Conservation (phyloP, 2,329 filamentous ascomycete genomes). For the Pseudovirgaria hyperparasitica region DNA sequence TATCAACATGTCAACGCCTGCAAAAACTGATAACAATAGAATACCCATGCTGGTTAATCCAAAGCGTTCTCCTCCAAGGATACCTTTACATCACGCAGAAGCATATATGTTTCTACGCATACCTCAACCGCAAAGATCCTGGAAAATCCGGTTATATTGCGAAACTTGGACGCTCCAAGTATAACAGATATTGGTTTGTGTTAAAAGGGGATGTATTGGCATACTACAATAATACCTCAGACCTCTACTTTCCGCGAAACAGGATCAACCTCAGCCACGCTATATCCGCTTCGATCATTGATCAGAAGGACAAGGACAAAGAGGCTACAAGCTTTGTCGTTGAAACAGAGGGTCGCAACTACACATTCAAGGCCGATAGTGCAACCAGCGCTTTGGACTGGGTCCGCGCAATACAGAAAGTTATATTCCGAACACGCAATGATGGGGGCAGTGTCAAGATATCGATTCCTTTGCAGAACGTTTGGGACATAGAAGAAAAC, state of each 20-base stretch:
- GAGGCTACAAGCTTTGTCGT: slow-evolving; percentile 69
- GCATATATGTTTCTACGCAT: slow-evolving; percentile 95
- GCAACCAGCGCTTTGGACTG: slow-evolving; percentile 83
- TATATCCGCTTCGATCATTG: slow-evolving; percentile 68
- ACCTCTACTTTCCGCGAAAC: slow-evolving; percentile 82
- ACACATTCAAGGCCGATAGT: slow-evolving; percentile 83
- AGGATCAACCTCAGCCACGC: slow-evolving; percentile 88
- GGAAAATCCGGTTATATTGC: slow-evolving; percentile 79
- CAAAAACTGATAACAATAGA: slow-evolving; percentile 37
- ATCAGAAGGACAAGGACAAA: slow-evolving; percentile 54
- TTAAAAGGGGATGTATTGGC: slow-evolving; percentile 84
- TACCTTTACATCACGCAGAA: slow-evolving; percentile 91
- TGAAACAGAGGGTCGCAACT: slow-evolving; percentile 69
- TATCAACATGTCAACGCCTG: neutral
- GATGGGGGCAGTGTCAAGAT: slow-evolving; percentile 97
- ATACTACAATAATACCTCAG: slow-evolving; percentile 73
- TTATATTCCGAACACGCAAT: slow-evolving; percentile 91
- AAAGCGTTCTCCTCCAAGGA: slow-evolving; percentile 83
- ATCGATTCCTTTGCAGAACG: slow-evolving; percentile 72
- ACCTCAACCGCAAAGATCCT: slow-evolving; percentile 76
- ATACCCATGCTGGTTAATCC: slow-evolving; percentile 85
- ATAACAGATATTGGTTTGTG: slow-evolving; percentile 84
- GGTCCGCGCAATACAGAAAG: slow-evolving; percentile 86
- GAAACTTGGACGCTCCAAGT: slow-evolving; percentile 83
- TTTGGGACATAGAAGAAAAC: slow-evolving; percentile 86